These are phyloP conservation scores for Ostreobium quekettii DNA, from an alignment of 139 green algal species.

Conservation along the genomic window DNA sequence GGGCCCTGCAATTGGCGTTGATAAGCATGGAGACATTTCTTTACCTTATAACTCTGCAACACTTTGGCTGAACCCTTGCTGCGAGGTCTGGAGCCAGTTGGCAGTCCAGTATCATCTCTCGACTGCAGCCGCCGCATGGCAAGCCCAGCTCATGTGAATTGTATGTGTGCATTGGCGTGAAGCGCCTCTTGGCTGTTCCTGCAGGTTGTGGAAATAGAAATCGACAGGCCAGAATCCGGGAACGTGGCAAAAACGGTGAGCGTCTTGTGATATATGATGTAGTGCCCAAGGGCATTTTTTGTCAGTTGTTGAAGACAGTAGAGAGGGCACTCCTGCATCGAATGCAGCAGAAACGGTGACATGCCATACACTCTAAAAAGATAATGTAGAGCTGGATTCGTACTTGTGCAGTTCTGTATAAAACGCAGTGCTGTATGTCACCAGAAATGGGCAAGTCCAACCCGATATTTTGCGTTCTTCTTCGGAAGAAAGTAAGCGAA, in stretches of 20 bases:
- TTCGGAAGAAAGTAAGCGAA: background rate
- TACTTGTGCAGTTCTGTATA: no score
- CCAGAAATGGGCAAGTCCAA: conserved; percentile 17
- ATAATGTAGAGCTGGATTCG: no score
- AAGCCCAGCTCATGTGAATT: no score
- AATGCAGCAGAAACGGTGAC: background rate
- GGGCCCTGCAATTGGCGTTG: no score
- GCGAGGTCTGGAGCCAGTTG: no score
- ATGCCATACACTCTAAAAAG: no score
- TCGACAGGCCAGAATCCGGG: conserved; percentile 73
- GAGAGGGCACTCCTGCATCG: background rate
- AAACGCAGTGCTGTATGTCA: conserved; percentile 5
- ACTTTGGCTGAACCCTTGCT: no score
- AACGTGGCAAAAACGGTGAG: conserved; percentile 65
- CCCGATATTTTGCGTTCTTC: background rate
- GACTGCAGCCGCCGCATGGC: no score
- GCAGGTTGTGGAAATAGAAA: conserved; percentile 93
- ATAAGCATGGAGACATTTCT: no score
- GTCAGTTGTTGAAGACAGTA: background rate
- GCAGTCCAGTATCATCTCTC: no score
- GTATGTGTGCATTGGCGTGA: no score
- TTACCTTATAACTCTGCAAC: no score
- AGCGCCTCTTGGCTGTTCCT: background rate
- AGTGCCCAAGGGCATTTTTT: background rate
- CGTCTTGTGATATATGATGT: background rate